Base-by-base conservation (phyloP, 75 land plant species). In the Selaginella tamariscina region DNA sequence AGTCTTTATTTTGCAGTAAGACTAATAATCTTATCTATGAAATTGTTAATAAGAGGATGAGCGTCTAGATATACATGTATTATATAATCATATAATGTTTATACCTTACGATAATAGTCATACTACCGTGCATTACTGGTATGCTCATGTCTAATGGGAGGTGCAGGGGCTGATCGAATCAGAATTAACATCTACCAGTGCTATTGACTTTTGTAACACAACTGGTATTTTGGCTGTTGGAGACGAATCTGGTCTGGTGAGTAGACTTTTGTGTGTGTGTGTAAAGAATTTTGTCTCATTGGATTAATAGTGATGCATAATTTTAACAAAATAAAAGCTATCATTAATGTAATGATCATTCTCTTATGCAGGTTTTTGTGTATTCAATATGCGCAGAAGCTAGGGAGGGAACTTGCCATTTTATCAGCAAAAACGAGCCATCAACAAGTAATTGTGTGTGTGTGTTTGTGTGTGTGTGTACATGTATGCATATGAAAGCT, bases 211-310 rank as follows among this genome's bases (percentile, higher is more conserved):
- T 54, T 85, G 86, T 68, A 59, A 79, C 23, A 21, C 29, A 31
- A 74, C 70, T 68, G 68, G 80, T 32, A 79, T 66, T 55, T 64
- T 87, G 56, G 85, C 81, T 23, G 66, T 76, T 74, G 98, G 92
- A n/a, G 71, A 80, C 69, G 76, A 82, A 66, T 26, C 70, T 80
- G 91, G 91, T 68, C 56, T 75, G 88, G 98, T 94, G 68, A 82
- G 80, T 23, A 2, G 30, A 2, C 32, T 9, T 21, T 59, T 5
- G 26, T 49, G 20, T 11, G 18, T 49, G 20, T 49, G 54, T 20
- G 11, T 11, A 49, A 11, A 59, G 62, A 59, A 59, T 23, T 21
- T 9, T 49, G 54, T 32, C 55, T 54, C 70, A 20, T 31, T 65
- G 68, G 44, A 68, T 27, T 11, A 26, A 1, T 11, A 27, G 63